Evolutionary conservation across 2,329 filamentous ascomycete genomes (phyloP).

Genomic region (Arthrobotrys pseudoclavata): DNA sequence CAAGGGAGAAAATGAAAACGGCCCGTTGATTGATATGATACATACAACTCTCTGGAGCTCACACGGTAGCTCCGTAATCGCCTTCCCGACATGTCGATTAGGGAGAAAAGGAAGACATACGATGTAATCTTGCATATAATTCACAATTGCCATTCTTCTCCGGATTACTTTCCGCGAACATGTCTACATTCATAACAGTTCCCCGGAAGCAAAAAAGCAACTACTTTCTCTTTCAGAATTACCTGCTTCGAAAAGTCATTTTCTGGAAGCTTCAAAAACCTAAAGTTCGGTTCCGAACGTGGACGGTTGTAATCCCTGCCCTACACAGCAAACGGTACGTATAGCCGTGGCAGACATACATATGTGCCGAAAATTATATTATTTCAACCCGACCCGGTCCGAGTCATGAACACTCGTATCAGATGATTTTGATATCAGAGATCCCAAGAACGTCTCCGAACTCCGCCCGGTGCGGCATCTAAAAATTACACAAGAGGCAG

Average conservation of each 20-base stretch:
- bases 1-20: background rate
- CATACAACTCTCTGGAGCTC: background rate
- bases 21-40: background rate
- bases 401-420: conserved; percentile 17
- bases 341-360: background rate
- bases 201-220: conserved; percentile 18
- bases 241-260: background rate
- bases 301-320: conserved; percentile 25
- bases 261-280: conserved; percentile 14
- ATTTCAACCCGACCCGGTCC: conserved; percentile 5
- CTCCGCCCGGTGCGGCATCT: conserved; percentile 47
- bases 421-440: conserved; percentile 29
- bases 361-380: conserved; percentile 13
- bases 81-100: conserved; percentile 6
- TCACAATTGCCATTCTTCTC: conserved; percentile 20
- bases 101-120: background rate
- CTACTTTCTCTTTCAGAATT: background rate
- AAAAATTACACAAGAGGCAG: background rate
- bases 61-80: conserved; percentile 7
- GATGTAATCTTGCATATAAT: conserved; percentile 27
- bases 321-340: background rate
- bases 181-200: conserved; percentile 12
- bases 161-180: conserved; percentile 12
- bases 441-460: conserved; percentile 42
- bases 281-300: conserved; percentile 24